phyloP scores from a whole-genome alignment of 2,329 filamentous ascomycete species.

The Xylariaceae sp. region DNA sequence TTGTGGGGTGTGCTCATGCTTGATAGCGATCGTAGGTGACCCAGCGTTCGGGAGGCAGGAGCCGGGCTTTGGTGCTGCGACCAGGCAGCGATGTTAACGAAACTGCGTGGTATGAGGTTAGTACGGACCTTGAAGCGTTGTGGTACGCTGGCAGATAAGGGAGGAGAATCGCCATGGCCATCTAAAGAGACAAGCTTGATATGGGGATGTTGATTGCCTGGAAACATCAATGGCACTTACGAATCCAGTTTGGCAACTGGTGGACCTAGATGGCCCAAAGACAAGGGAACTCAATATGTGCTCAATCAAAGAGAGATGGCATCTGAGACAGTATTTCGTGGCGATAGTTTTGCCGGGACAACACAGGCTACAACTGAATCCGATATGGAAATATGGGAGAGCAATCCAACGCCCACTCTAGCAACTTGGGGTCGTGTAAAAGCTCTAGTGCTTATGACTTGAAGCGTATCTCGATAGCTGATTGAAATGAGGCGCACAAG shows the following conservation, averaged over 20 bases:
- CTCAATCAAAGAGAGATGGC: constrained; percentile 14
- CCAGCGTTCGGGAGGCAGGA: constrained; percentile 36
- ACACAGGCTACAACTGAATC: constrained; percentile 1
- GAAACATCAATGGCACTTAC: constrained; percentile 23
- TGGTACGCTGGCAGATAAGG: constrained; percentile 13
- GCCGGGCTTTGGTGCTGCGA: constrained; percentile 37
- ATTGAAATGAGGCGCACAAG: constrained; percentile 1
- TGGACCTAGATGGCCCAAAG: constrained; percentile 27
- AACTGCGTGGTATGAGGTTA: constrained; percentile 35
- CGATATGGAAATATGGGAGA: constrained; percentile 5
- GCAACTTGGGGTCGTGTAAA: background rate
- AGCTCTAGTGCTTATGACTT: constrained; percentile 5
- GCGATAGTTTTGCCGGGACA: constrained; percentile 10
- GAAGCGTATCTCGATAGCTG: constrained; percentile 5
- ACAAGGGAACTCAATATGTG: constrained; percentile 20
- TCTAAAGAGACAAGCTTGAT: no score
- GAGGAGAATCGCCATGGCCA: no score
- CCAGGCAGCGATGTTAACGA: constrained; percentile 51
- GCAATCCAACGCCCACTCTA: constrained; percentile 2
- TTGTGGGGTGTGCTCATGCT: constrained; percentile 41
- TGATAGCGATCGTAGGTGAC: constrained; percentile 50
- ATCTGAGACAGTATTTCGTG: constrained; percentile 17
- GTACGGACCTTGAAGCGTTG: constrained; percentile 2
- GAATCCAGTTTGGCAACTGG: constrained; percentile 32
- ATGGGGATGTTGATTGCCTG: constrained; percentile 8